Percentiles rank a stretch among this genome's conserved stretches.
phyloP scores from a whole-genome alignment of 805 yeast genomes.

The Myxozyma udenii region DNA sequence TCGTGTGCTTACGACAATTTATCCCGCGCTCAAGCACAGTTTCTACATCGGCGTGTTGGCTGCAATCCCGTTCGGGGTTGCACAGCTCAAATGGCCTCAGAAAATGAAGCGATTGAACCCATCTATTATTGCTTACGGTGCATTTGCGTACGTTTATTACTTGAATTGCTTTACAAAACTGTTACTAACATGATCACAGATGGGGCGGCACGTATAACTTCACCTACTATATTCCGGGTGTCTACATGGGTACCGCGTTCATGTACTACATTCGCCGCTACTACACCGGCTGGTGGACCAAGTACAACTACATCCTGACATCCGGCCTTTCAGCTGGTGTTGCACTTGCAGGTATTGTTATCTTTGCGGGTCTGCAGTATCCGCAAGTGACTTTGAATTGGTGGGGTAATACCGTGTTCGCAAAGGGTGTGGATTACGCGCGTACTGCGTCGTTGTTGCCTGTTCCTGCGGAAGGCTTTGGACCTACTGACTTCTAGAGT shows the following conservation, averaged over 20 bases:
- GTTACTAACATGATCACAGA: too few species aligned
- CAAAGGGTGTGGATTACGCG: constrained; percentile 15
- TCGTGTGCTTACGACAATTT: constrained; percentile 13
- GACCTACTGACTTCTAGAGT: too few species aligned
- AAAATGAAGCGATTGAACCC: constrained; percentile 9
- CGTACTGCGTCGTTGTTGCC: constrained; percentile 11
- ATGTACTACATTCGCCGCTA: constrained; percentile 54
- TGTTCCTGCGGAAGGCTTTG: constrained; percentile 15
- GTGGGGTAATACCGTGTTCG: constrained; percentile 55
- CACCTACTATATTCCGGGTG: constrained; percentile 13
- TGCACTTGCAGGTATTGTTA: constrained; percentile 57
- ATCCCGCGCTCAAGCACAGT: constrained; percentile 16
- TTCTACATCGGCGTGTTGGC: constrained; percentile 16
- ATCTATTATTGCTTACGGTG: constrained; percentile 10
- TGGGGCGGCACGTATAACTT: constrained; percentile 16
- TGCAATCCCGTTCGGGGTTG: constrained; percentile 18
- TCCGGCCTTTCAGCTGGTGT: constrained; percentile 66
- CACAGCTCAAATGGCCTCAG: constrained; percentile 8
- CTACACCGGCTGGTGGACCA: constrained; percentile 69
- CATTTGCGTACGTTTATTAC: too few species aligned
- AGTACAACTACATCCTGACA: constrained; percentile 63
- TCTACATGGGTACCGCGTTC: constrained; percentile 47
- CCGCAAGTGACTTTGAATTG: constrained; percentile 39
- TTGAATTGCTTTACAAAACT: too few species aligned
- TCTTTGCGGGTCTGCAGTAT: constrained; percentile 49